Evolutionary conservation across 2,329 filamentous ascomycete genomes (phyloP).

Genomic region (Lizonia empirigonia): DNA sequence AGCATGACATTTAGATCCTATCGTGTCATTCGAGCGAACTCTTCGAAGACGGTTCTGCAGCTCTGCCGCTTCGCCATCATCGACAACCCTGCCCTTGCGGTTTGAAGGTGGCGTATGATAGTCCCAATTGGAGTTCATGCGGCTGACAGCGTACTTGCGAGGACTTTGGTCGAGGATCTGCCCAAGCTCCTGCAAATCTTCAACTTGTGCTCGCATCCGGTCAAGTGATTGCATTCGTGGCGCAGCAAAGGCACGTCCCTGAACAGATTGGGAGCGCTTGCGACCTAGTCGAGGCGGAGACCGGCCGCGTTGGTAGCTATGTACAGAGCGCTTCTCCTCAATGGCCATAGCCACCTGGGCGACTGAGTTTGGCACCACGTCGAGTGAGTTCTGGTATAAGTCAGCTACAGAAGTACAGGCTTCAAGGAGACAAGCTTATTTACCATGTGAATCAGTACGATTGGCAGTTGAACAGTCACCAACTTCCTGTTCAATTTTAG

Average conservation of each 20-base stretch:
- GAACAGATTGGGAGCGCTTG: conserved; percentile 49
- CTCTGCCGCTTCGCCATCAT: conserved; percentile 38
- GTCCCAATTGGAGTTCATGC: conserved; percentile 36
- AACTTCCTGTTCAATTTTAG: conserved; percentile 49
- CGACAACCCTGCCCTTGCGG: conserved; percentile 40
- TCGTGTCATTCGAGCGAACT: conserved; percentile 41
- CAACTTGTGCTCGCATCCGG: conserved; percentile 49
- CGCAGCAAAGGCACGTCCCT: conserved; percentile 60
- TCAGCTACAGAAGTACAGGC: conserved; percentile 9
- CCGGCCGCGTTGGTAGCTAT: conserved; percentile 25
- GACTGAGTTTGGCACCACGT: conserved; percentile 61
- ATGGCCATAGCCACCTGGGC: conserved; percentile 62
- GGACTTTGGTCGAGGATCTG: conserved; percentile 52
- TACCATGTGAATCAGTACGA: conserved; percentile 62
- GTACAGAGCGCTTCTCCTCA: conserved; percentile 54
- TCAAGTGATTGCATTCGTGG: conserved; percentile 59
- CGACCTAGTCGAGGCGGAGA: conserved; percentile 39
- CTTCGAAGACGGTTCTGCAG: conserved; percentile 37
- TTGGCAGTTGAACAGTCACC: conserved; percentile 60
- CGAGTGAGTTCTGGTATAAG: conserved; percentile 56
- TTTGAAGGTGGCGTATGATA: conserved; percentile 45
- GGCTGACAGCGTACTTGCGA: conserved; percentile 46
- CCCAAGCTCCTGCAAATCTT: conserved; percentile 51
- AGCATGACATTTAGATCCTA: conserved; percentile 27
- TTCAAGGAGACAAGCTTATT: not conserved